A percentile compares a stretch with the other conserved stretches of the same genome.
Conservation (phyloP, 352 stramenopile genomes). For the Sclerospora graminicola region DNA sequence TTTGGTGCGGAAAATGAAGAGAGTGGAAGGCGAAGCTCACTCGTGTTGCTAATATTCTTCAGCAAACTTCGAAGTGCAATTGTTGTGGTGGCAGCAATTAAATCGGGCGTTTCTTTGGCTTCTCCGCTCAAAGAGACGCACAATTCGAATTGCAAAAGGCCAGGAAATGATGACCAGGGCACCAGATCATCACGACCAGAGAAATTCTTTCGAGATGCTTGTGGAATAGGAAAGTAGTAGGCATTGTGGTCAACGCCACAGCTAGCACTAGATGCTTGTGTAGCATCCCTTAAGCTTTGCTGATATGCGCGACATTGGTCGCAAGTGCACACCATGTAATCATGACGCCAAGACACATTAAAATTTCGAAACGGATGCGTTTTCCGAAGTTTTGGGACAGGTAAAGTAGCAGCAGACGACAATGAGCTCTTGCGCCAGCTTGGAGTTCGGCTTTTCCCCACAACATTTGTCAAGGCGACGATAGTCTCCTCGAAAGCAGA, state of each 20-base stretch:
- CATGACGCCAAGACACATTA: conserved; percentile 69
- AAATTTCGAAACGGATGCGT: conserved; percentile 66
- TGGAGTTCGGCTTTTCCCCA: conserved; percentile 44
- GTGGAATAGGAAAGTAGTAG: conserved; percentile 74
- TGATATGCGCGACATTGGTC: conserved; percentile 32
- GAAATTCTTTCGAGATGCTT: conserved; percentile 68
- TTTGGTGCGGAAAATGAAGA: conserved; percentile 21
- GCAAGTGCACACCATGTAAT: conserved; percentile 35
- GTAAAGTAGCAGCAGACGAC: conserved; percentile 9
- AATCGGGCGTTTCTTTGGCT: conserved; percentile 52
- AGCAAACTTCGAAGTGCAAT: conserved; percentile 40
- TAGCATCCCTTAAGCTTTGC: conserved; percentile 5
- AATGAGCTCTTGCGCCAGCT: conserved; percentile 38
- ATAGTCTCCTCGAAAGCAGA: conserved; percentile 55
- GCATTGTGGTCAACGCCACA: conserved; percentile 74
- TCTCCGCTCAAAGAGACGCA: conserved; percentile 61
- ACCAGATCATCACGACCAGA: conserved; percentile 65
- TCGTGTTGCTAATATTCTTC: conserved; percentile 17
- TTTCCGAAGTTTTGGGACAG: conserved; percentile 43
- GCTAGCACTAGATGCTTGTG: background rate
- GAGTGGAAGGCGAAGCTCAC: conserved; percentile 26
- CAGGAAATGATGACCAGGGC: conserved; percentile 65
- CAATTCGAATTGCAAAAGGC: conserved; percentile 62
- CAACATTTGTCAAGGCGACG: conserved; percentile 62
- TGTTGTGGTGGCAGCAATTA: conserved; percentile 44